phyloP scores from a whole-genome alignment of 176 grass and related monocot species.

The Triticum dicoccoides region DNA sequence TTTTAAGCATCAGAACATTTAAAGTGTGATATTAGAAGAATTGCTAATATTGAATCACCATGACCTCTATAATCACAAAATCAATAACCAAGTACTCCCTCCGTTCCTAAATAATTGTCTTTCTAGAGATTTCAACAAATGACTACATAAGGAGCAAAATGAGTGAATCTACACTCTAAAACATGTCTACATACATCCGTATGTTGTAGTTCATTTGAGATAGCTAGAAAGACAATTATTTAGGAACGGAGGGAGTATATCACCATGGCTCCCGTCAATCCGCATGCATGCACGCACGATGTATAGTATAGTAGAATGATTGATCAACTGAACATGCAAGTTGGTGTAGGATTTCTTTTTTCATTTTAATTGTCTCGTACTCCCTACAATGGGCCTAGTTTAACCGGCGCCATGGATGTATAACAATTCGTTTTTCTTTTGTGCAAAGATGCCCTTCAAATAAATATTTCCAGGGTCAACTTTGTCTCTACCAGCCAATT shows the following conservation, averaged over 20 bases:
- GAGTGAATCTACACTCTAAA: too few species aligned
- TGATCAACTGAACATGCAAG: background rate
- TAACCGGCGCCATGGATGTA: constrained; percentile 32
- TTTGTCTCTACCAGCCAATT: constrained; percentile 43
- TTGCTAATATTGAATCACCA: background rate
- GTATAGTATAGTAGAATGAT: background rate
- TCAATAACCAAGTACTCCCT: background rate
- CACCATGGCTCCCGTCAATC: background rate
- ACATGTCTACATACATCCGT: too few species aligned
- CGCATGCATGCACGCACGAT: background rate
- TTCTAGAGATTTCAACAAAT: too few species aligned
- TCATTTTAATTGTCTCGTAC: constrained; percentile 13
- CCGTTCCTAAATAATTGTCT: too few species aligned
- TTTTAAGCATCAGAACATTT: background rate
- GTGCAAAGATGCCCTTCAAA: constrained; percentile 39
- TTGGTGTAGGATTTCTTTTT: background rate
- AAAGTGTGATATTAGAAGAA: background rate
- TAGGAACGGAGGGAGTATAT: background rate
- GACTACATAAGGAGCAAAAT: too few species aligned
- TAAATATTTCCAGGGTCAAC: constrained; percentile 31
- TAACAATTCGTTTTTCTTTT: constrained; percentile 1
- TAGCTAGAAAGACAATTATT: too few species aligned
- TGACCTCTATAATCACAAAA: background rate
- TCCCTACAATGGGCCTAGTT: background rate
- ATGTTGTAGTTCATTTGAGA: too few species aligned